A percentile compares a stretch with the other conserved stretches of the same genome.
These are phyloP conservation scores for Stachybotrys echinatus DNA, from an alignment of 2,329 filamentous ascomycete species.

Conservation along the genomic window DNA sequence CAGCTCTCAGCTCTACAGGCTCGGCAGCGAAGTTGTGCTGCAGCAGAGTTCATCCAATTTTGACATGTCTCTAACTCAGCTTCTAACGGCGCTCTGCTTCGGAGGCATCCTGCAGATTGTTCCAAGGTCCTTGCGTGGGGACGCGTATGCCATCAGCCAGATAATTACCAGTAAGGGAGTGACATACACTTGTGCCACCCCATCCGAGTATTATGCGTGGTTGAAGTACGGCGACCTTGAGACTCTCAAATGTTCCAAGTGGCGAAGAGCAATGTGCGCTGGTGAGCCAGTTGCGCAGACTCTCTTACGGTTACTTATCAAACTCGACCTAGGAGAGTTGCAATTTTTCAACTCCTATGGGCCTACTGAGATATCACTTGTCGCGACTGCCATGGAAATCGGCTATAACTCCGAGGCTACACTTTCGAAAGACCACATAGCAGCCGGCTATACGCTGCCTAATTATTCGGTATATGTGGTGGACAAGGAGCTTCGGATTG, in stretches of 20 bases:
- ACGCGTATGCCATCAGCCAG: not conserved
- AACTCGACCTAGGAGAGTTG: not conserved
- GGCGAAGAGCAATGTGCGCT: not conserved
- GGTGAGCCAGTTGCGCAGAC: not conserved
- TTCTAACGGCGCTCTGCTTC: not conserved
- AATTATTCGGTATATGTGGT: constrained; percentile 33
- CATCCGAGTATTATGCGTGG: constrained; percentile 5
- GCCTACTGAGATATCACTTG: not conserved
- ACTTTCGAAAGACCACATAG: constrained; percentile 4
- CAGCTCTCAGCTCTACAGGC: not conserved
- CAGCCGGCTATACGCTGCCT: constrained; percentile 16
- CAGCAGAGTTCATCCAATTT: constrained; percentile 2
- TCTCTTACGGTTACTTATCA: not conserved
- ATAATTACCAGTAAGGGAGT: not conserved
- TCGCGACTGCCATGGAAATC: not conserved
- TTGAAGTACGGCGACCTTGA: not conserved
- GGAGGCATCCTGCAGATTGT: constrained; percentile 3
- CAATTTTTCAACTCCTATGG: not conserved
- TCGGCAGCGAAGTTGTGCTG: not conserved
- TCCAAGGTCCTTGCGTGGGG: not conserved
- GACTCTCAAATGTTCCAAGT: not conserved
- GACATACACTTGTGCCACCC: constrained; percentile 2
- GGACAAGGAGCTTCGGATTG: constrained; percentile 27
- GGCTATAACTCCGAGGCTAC: not conserved
- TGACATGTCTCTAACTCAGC: constrained; percentile 2